phyloP scores from a whole-genome alignment of 106 monocot species.

The Ottelia alismoides region DNA sequence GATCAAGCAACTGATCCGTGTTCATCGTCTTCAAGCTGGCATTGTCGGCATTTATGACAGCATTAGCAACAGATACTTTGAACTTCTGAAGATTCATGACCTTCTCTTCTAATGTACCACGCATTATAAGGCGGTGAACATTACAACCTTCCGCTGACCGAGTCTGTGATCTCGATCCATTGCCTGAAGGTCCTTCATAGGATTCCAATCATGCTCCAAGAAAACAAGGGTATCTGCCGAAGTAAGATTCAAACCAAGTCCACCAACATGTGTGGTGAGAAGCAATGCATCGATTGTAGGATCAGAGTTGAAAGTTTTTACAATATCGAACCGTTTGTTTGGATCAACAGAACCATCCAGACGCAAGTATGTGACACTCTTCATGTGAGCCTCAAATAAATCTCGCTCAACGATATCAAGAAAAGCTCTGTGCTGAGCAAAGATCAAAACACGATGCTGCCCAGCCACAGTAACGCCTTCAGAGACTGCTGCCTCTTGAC shows the following conservation, averaged over 20 bases:
- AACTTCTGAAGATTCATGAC: constrained; percentile 93
- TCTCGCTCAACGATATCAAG: constrained; percentile 90
- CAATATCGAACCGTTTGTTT: constrained; percentile 83
- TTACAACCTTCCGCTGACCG: constrained; percentile 96
- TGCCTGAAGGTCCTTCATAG: constrained; percentile 97
- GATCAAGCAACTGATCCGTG: constrained; percentile 87
- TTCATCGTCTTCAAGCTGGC: constrained; percentile 96
- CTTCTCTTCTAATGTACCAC: constrained; percentile 95
- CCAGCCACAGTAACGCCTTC: constrained; percentile 30
- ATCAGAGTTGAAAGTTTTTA: constrained; percentile 87
- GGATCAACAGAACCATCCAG: constrained; percentile 85
- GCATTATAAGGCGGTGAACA: constrained; percentile 96
- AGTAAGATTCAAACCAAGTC: constrained; percentile 85
- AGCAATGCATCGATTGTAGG: constrained; percentile 93
- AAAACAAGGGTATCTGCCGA: constrained; percentile 86
- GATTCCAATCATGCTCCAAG: constrained; percentile 97
- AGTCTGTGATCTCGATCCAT: constrained; percentile 95
- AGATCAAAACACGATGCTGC: constrained; percentile 86
- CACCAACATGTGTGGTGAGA: constrained; percentile 87
- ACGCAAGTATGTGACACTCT: constrained; percentile 75
- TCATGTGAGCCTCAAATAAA: constrained; percentile 79
- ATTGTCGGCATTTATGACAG: constrained; percentile 87
- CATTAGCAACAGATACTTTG: constrained; percentile 82
- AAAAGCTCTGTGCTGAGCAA: constrained; percentile 82
- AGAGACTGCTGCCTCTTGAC: constrained; percentile 36